phyloP scores from a whole-genome alignment of 2,329 filamentous ascomycete genomes.

The Monilinia vaccinii-corymbosi region DNA sequence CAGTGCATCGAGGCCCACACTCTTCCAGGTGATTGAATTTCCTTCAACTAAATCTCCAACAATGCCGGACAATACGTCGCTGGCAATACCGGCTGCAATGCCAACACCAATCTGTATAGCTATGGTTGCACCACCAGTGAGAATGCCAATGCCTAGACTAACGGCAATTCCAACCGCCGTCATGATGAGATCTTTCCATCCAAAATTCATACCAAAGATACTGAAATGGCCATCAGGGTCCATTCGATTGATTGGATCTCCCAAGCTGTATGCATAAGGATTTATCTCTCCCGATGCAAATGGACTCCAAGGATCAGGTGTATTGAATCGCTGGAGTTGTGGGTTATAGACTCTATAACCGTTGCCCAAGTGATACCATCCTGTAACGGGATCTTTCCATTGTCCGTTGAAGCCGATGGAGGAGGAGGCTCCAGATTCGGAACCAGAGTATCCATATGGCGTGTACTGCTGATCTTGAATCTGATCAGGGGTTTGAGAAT shows the following conservation, averaged over 20 bases:
- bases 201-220: background rate
- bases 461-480: background rate
- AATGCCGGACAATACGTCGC: background rate
- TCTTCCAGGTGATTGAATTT: background rate
- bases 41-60: background rate
- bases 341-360: constrained; percentile 6
- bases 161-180: background rate
- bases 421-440: background rate
- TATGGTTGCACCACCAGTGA: constrained; percentile 2
- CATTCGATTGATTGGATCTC: constrained; percentile 3
- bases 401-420: constrained; percentile 6
- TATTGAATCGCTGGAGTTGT: background rate
- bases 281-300: constrained; percentile 7
- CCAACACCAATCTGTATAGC: constrained; percentile 6
- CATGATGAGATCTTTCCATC: constrained; percentile 4
- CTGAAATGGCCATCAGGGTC: constrained; percentile 6
- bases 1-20: constrained; percentile 4
- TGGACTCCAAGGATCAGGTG: constrained; percentile 3
- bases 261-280: constrained; percentile 6
- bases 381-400: constrained; percentile 5
- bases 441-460: background rate
- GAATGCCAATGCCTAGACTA: background rate
- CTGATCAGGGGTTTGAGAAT: background rate
- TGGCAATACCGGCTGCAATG: background rate
- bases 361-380: constrained; percentile 8